Percentiles rank a stretch among this genome's conserved stretches.
Evolutionary conservation across 2,329 filamentous ascomycete species (phyloP).

Genomic region (Apiospora hydei): DNA sequence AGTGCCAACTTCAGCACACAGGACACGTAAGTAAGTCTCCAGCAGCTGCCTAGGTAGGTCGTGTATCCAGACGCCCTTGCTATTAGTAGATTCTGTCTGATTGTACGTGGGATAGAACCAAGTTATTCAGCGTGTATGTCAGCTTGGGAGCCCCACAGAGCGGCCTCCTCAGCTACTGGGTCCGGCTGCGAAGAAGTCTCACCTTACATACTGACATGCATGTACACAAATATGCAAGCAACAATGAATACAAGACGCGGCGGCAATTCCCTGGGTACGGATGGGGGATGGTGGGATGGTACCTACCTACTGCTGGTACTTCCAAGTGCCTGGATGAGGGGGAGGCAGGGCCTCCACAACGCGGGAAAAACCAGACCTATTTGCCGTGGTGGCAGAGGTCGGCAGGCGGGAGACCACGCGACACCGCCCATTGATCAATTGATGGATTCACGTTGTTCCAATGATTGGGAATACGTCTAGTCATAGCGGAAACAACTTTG

Average conservation of each 20-base stretch:
- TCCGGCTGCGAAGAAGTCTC: not conserved
- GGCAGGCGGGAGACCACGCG: slow-evolving; percentile 13
- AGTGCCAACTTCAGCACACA: slow-evolving; percentile 6
- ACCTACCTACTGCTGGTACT: not conserved
- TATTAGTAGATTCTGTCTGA: not conserved
- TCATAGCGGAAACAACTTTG: slow-evolving; percentile 21
- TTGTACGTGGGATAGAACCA: not conserved
- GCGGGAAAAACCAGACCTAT: slow-evolving; percentile 10
- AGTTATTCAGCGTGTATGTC: not conserved
- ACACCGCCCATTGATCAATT: not conserved
- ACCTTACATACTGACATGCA: not conserved
- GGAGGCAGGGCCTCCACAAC: not conserved
- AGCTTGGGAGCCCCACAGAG: not conserved
- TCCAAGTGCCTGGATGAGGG: not conserved
- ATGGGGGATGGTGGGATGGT: not conserved
- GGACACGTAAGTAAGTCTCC: slow-evolving; percentile 7
- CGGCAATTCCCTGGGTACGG: slow-evolving; percentile 1
- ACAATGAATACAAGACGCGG: not conserved
- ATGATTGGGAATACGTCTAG: not conserved
- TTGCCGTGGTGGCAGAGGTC: slow-evolving; percentile 12
- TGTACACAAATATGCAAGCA: not conserved
- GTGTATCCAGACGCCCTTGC: not conserved
- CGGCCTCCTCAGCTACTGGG: not conserved
- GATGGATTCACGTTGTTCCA: not conserved
- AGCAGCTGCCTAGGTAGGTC: not conserved